Evolutionary conservation across 176 grass and related monocot species (phyloP), one percentile per base, ranked within the genome.

Genomic region (Pontederia crassipes): DNA sequence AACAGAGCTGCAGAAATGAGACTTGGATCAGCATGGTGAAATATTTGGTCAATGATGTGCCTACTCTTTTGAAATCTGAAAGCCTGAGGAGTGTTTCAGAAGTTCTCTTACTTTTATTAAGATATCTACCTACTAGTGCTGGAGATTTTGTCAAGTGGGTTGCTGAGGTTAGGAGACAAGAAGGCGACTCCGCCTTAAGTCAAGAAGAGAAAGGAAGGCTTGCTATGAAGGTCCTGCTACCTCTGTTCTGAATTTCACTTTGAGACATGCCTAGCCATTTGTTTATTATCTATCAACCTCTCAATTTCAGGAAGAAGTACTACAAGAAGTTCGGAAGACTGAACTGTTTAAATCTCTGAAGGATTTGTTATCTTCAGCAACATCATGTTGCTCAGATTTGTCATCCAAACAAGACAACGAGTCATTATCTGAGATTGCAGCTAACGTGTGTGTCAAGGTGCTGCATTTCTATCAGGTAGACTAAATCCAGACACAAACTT

Each of bases 111-210:
- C 49, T 14, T 52, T 53, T 97, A 28, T 45, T 73, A 8, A 64
- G 48, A 53, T 73, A 78, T 40, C 72, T 97, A 71, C 92, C 92
- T 53, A 54, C 75, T 48, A 85, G 75, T 82, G 81, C 81, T 70
- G 84, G 67, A 74, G 68, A 82, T 85, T 83, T 97, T 28, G 78
- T 97, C 67, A 90, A 97, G 78, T 91, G 87, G 79, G 58, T 88
- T 58, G 67, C 85, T 58, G 92, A 96, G 84, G 81, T 88, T 63
- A 80, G 87, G 81, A 90, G 87, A 62, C 62, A 74, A 88, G 87
- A 90, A 71, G 75, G 68, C 46, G 65, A 46, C 15, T 76, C 65
- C 9, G 58, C 16, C 72, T 72, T 90, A 81, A 88, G 62, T 66
- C 59, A 81, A 51, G 92, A 88, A 65, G 92, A 96, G 73, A 75